phyloP scores from a whole-genome alignment of 2,329 filamentous ascomycete genomes.

The Pseudopithomyces chartarum region DNA sequence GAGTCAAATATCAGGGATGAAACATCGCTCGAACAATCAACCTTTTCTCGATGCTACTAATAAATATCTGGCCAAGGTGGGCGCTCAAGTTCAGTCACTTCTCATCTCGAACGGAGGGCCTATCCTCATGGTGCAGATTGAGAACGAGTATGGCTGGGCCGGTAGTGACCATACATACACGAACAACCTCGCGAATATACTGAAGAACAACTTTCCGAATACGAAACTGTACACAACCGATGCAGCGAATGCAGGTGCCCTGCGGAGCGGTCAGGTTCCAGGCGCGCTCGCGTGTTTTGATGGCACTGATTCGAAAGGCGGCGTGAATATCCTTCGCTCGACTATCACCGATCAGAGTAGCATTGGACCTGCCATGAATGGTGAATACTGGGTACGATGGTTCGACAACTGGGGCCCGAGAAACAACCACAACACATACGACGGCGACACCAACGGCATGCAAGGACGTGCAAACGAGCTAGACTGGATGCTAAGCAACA shows the following conservation, averaged over 20 bases:
- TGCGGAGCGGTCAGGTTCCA: constrained; percentile 51
- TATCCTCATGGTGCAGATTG: constrained; percentile 56
- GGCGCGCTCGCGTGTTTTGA: constrained; percentile 54
- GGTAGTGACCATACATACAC: constrained; percentile 54
- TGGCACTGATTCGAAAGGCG: constrained; percentile 47
- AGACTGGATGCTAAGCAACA: constrained; percentile 27
- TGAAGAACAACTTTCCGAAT: constrained; percentile 48
- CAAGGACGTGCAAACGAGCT: constrained; percentile 25
- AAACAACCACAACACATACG: neutral
- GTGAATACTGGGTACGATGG: constrained; percentile 55
- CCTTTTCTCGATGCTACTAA: constrained; percentile 47
- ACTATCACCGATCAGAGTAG: constrained; percentile 51
- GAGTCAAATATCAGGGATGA: constrained; percentile 47
- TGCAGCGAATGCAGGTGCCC: constrained; percentile 49
- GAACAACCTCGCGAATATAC: constrained; percentile 47
- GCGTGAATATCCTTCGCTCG: constrained; percentile 49
- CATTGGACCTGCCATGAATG: constrained; percentile 54
- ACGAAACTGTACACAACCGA: constrained; percentile 57
- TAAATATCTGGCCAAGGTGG: constrained; percentile 48
- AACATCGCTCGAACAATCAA: constrained; percentile 48
- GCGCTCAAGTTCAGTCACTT: constrained; percentile 41
- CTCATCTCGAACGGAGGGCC: constrained; percentile 53
- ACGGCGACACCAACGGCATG: constrained; percentile 42
- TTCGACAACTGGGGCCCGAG: constrained; percentile 49
- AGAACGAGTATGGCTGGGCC: constrained; percentile 59